Evolutionary conservation across 805 yeast genomes (phyloP).

Genomic region (Ogataea glucozyma): DNA sequence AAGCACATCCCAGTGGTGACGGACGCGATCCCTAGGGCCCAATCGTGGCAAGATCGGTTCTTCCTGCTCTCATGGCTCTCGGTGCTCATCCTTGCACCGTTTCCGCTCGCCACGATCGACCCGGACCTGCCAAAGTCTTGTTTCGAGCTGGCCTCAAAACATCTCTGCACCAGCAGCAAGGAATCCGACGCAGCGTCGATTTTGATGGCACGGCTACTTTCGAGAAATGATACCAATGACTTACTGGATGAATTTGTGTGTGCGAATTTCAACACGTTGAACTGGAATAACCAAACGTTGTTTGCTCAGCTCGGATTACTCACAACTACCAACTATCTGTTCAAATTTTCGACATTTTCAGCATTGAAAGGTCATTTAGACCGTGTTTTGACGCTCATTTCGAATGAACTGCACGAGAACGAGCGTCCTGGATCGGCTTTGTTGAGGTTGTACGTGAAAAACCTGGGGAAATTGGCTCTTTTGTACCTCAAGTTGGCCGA

Average conservation of each 20-base stretch:
- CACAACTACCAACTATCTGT: conserved; percentile 25
- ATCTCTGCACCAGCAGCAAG: conserved; percentile 51
- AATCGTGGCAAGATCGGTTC: conserved; percentile 49
- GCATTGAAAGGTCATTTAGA: conserved; percentile 8
- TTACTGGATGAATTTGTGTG: conserved; percentile 31
- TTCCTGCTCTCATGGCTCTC: conserved; percentile 70
- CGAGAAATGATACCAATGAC: conserved; percentile 45
- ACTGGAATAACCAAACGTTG: conserved; percentile 18
- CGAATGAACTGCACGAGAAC: conserved; percentile 16
- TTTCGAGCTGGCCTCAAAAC: conserved; percentile 35
- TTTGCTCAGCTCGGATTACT: conserved; percentile 24
- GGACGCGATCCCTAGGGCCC: conserved; percentile 20
- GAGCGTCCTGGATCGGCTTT: conserved; percentile 10
- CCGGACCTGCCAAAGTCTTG: conserved; percentile 37
- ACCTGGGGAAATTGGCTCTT: conserved; percentile 43
- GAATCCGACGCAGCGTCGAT: conserved; percentile 55
- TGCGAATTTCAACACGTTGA: conserved; percentile 20
- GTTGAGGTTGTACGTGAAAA: conserved; percentile 31
- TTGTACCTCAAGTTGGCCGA: conserved; percentile 24
- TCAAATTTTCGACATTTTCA: conserved; percentile 19
- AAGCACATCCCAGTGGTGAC: conserved; percentile 42
- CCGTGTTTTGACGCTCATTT: conserved; percentile 21
- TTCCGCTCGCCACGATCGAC: conserved; percentile 48
- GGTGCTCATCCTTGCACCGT: conserved; percentile 72
- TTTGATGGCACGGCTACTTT: conserved; percentile 52